Evolutionary conservation across 371 early-diverging fungal species (phyloP).

Genomic region (Lichtheimia ornata): DNA sequence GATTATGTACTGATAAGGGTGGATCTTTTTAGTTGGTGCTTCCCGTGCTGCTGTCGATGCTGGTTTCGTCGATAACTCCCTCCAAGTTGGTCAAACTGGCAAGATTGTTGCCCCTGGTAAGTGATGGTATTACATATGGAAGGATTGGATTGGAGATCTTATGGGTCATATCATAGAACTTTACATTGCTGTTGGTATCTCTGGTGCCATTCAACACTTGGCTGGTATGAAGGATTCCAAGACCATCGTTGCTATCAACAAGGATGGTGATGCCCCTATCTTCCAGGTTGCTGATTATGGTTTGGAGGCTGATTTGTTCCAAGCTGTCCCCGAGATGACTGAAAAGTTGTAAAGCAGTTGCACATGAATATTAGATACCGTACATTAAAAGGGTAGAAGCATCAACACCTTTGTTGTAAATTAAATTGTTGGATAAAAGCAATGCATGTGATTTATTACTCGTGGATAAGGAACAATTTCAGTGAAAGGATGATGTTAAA

Average conservation of each 20-base stretch:
- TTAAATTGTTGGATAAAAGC: too few relatives aligned
- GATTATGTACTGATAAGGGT: neutral
- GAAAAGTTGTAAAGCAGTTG: constrained; percentile 66
- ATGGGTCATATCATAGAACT: constrained; percentile 53
- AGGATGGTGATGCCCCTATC: constrained; percentile 97
- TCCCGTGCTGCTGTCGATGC: constrained; percentile 98
- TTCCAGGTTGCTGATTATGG: constrained; percentile 98
- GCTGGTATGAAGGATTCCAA: constrained; percentile 99
- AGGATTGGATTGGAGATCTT: neutral
- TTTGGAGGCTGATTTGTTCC: constrained; percentile 94
- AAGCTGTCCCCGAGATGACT: constrained; percentile 90
- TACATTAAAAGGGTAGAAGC: neutral
- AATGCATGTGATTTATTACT: too few relatives aligned
- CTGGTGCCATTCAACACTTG: constrained; percentile 97
- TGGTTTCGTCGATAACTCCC: constrained; percentile 93
- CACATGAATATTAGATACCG: neutral
- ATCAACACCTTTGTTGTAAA: neutral
- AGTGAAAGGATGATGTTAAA: too few relatives aligned
- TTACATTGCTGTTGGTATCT: constrained; percentile 94
- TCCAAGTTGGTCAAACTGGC: constrained; percentile 98
- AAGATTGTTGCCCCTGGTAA: constrained; percentile 94
- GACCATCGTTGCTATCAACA: constrained; percentile 98
- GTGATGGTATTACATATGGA: constrained; percentile 4
- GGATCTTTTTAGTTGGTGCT: constrained; percentile 80
- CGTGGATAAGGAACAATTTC: too few relatives aligned